Conservation (phyloP, 106 monocot species). For the Xerophyta viscosa region DNA sequence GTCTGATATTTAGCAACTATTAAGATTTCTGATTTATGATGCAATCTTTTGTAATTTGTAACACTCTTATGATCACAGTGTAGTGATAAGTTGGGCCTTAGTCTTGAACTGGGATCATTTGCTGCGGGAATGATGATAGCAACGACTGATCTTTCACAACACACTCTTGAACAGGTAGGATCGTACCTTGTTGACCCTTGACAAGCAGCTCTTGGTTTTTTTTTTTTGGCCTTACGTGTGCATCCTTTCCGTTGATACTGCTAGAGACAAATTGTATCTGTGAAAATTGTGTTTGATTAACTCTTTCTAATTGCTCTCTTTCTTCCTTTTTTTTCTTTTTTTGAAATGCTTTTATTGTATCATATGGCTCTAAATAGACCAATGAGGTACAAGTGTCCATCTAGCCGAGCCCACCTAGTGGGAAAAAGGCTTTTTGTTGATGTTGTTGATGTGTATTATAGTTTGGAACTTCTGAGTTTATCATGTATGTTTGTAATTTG, state of each 20-base stretch:
- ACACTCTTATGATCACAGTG: slow-evolving; percentile 40
- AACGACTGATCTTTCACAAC: slow-evolving; percentile 88
- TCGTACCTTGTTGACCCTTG: neutral
- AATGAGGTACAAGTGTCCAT: too few species aligned
- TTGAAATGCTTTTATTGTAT: too few species aligned
- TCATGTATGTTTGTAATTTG: neutral
- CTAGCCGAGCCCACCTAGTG: too few species aligned
- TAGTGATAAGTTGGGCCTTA: slow-evolving; percentile 92
- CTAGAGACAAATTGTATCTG: too few species aligned
- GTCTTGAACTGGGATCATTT: slow-evolving; percentile 96
- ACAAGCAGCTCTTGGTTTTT: neutral
- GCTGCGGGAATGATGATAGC: slow-evolving; percentile 97
- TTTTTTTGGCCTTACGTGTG: neutral
- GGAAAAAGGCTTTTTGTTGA: too few species aligned
- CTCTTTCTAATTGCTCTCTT: too few species aligned
- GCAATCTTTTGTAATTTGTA: neutral
- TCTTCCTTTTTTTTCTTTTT: too few species aligned
- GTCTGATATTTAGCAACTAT: neutral
- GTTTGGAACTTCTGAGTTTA: too few species aligned
- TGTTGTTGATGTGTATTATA: too few species aligned
- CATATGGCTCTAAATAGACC: too few species aligned
- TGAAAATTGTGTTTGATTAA: too few species aligned
- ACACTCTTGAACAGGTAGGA: slow-evolving; percentile 89
- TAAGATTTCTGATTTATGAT: neutral
- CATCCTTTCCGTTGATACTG: too few species aligned